A percentile compares a stretch with the other conserved stretches of the same genome.
Conservation (phyloP, 768 basidiomycete genomes). For the Hypholoma fasciculare region DNA sequence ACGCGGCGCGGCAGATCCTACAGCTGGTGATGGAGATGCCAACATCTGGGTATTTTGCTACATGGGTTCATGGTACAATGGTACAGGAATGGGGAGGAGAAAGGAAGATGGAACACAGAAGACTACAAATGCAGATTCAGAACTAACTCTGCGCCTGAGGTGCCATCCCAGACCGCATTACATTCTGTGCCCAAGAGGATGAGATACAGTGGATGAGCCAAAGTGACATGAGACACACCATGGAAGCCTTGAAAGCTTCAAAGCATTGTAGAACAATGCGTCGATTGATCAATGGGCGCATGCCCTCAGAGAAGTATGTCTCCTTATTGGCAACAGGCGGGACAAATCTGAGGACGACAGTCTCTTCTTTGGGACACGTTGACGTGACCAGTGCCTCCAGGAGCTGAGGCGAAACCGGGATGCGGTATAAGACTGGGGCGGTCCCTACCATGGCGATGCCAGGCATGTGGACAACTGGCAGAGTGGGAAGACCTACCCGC, state of each 20-base stretch:
- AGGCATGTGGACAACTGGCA: conserved; percentile 22
- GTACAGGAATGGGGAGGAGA: no score
- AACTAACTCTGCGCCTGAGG: no score
- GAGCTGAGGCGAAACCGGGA: conserved; percentile 15
- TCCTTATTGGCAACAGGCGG: conserved; percentile 15
- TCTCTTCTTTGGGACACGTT: conserved; percentile 17
- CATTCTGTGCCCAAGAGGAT: no score
- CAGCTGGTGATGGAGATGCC: conserved; percentile 64
- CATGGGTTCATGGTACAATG: no score
- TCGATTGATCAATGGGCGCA: conserved; percentile 24
- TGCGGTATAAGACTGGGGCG: conserved; percentile 25
- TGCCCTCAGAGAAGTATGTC: conserved; percentile 18
- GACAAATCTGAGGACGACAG: conserved; percentile 13
- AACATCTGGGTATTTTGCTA: no score
- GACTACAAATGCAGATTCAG: no score
- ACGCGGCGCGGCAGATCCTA: conserved; percentile 45
- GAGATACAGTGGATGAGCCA: no score
- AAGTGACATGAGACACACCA: conserved; percentile 9
- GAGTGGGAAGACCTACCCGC: conserved; percentile 6
- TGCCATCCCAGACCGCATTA: no score
- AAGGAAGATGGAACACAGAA: no score
- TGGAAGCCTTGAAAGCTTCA: conserved; percentile 20
- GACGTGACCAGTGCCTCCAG: conserved; percentile 8
- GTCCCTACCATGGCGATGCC: conserved; percentile 29
- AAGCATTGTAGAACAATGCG: conserved; percentile 21